Conservation (phyloP, 495 filamentous ascomycete genomes). For the Lasiosphaeria hispida region DNA sequence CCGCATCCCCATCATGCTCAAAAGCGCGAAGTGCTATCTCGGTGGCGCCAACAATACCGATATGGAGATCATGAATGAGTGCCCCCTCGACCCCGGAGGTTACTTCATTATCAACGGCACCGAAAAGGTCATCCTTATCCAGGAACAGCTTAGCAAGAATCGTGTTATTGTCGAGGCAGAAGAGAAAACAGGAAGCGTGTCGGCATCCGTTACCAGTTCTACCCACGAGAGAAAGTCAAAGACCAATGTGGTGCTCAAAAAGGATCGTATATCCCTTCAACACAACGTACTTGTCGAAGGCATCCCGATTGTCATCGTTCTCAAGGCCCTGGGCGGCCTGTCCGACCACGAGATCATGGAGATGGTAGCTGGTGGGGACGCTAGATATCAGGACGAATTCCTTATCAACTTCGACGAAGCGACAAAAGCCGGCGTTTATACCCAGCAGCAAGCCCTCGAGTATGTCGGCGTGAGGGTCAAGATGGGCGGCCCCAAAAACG, state of each 20-base stretch:
- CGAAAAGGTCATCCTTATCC: conserved; percentile 97
- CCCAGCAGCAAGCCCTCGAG: conserved; percentile 91
- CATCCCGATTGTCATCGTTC: conserved; percentile 83
- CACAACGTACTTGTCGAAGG: conserved; percentile 93
- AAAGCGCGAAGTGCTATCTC: conserved; percentile 88
- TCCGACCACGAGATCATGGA: conserved; percentile 92
- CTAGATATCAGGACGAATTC: conserved; percentile 87
- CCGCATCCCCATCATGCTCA: conserved; percentile 92
- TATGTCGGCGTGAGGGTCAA: conserved; percentile 83
- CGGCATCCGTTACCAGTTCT: conserved; percentile 96
- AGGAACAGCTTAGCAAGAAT: conserved; percentile 98
- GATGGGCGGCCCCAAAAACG: conserved; percentile 64
- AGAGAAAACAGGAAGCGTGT: conserved; percentile 84
- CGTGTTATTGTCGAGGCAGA: conserved; percentile 94
- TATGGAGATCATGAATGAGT: conserved; percentile 88
- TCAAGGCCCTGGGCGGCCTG: conserved; percentile 92
- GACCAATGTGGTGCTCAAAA: conserved; percentile 89
- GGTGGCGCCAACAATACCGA: conserved; percentile 73
- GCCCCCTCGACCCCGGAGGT: conserved; percentile 90
- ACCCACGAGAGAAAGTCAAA: conserved; percentile 97
- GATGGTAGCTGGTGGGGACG: conserved; percentile 80
- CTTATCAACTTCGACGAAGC: conserved; percentile 91
- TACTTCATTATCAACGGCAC: conserved; percentile 88
- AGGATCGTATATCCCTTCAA: conserved; percentile 81
- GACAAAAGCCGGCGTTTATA: conserved; percentile 73